These are phyloP conservation scores for Colletotrichum siamense DNA, from an alignment of 2,329 filamentous ascomycete genomes.

Conservation along the genomic window DNA sequence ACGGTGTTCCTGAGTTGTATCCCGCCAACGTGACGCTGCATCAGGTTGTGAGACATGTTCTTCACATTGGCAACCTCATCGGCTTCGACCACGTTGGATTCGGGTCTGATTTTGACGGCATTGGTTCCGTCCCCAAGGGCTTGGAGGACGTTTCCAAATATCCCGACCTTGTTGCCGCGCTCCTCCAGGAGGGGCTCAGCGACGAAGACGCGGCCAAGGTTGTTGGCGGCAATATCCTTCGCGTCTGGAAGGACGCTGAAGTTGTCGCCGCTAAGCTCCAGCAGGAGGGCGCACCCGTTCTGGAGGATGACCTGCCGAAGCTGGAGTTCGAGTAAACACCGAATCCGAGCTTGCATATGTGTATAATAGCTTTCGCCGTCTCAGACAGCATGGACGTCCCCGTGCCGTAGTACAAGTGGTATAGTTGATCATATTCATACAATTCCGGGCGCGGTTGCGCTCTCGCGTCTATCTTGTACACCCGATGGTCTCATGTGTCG, in stretches of 20 bases:
- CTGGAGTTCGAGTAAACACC: background rate
- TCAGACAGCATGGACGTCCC: background rate
- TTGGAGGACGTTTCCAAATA: constrained; percentile 87
- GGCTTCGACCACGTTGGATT: constrained; percentile 89
- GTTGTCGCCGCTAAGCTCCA: constrained; percentile 72
- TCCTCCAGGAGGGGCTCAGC: constrained; percentile 75
- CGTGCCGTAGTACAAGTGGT: constrained; percentile 1
- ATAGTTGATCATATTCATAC: constrained; percentile 21
- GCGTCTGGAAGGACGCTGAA: constrained; percentile 85
- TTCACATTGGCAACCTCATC: constrained; percentile 81
- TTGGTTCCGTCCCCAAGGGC: constrained; percentile 69
- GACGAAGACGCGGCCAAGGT: constrained; percentile 78
- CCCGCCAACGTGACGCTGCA: constrained; percentile 74
- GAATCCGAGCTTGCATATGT: background rate
- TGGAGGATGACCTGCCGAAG: constrained; percentile 58
- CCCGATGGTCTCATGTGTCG: background rate
- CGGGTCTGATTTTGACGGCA: constrained; percentile 90
- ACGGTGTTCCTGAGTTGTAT: constrained; percentile 72
- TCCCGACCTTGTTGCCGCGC: constrained; percentile 76
- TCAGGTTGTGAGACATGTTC: constrained; percentile 81
- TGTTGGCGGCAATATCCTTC: constrained; percentile 79
- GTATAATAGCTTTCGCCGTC: background rate
- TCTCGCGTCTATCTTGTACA: constrained; percentile 30
- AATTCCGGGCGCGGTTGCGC: background rate
- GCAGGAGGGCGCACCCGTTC: constrained; percentile 52